These are phyloP conservation scores for Senna tora DNA, from an alignment of 306 rosid species.

Conservation along the genomic window DNA sequence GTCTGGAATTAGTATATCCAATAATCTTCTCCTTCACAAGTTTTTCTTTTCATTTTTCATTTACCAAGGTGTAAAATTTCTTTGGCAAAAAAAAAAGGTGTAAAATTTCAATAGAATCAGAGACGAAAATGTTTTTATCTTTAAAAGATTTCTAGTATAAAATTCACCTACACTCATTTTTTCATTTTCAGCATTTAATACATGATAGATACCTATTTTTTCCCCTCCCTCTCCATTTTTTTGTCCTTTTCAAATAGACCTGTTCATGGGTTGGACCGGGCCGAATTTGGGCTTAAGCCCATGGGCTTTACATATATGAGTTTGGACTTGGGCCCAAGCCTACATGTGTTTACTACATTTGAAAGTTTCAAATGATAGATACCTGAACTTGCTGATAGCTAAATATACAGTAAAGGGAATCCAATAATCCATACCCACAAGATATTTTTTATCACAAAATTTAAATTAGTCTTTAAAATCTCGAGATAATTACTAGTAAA, in stretches of 20 bases:
- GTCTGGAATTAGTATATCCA: slow-evolving; percentile 2
- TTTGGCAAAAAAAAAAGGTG: too few species aligned
- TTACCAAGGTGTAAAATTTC: neutral
- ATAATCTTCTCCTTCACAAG: neutral
- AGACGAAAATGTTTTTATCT: neutral
- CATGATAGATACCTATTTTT: neutral
- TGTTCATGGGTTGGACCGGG: too few species aligned
- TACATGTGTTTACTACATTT: too few species aligned
- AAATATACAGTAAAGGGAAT: too few species aligned
- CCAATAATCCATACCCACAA: too few species aligned
- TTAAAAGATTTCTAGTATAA: neutral
- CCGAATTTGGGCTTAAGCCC: too few species aligned
- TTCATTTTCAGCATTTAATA: slow-evolving; percentile 20
- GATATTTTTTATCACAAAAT: too few species aligned
- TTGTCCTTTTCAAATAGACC: neutral
- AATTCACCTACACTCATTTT: neutral
- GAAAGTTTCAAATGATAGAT: too few species aligned
- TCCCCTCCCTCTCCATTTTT: neutral
- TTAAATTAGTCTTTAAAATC: too few species aligned
- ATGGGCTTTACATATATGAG: too few species aligned
- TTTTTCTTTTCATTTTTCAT: neutral
- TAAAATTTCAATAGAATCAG: neutral
- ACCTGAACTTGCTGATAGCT: neutral
- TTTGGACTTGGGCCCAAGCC: too few species aligned
- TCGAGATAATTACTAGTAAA: too few species aligned